Conservation (phyloP, 805 yeast genomes). For the Hyphopichia homilentoma region DNA sequence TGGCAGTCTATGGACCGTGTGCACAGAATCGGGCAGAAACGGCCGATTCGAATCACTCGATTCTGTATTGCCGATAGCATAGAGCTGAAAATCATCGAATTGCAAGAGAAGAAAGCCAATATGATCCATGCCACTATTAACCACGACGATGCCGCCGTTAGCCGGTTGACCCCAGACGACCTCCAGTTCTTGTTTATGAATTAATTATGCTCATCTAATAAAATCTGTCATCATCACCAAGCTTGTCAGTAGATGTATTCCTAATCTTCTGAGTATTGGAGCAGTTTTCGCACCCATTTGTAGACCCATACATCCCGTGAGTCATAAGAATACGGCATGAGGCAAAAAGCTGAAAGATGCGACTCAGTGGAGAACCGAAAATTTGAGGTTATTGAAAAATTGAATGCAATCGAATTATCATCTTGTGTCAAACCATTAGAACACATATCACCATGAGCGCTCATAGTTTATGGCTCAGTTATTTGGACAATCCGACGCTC, state of each 20-base stretch:
- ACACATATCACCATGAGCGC: slow-evolving; percentile 19
- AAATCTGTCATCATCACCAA: too few relatives aligned
- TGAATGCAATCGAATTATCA: too few relatives aligned
- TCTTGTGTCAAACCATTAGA: too few relatives aligned
- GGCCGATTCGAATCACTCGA: slow-evolving; percentile 91
- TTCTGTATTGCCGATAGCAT: slow-evolving; percentile 95
- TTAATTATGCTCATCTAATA: slow-evolving; percentile 22
- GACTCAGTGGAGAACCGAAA: too few relatives aligned
- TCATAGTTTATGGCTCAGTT: slow-evolving; percentile 51
- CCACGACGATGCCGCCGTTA: slow-evolving; percentile 87
- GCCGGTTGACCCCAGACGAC: slow-evolving; percentile 86
- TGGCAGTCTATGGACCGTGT: slow-evolving; percentile 99
- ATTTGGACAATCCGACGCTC: slow-evolving; percentile 75
- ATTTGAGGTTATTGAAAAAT: too few relatives aligned
- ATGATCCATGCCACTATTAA: slow-evolving; percentile 98
- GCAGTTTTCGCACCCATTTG: too few relatives aligned
- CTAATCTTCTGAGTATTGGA: too few relatives aligned
- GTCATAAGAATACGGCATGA: too few relatives aligned
- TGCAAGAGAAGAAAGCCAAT: slow-evolving; percentile 96
- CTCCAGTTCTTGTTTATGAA: slow-evolving; percentile 91
- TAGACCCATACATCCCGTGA: too few relatives aligned
- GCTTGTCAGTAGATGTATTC: too few relatives aligned
- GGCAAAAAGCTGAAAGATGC: too few relatives aligned
- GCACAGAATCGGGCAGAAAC: slow-evolving; percentile 91
- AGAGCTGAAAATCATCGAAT: slow-evolving; percentile 90